Percentiles rank a stretch among this genome's conserved stretches.
phyloP scores from a whole-genome alignment of 148 eudicot species.

The Dianthus caryophyllus region DNA sequence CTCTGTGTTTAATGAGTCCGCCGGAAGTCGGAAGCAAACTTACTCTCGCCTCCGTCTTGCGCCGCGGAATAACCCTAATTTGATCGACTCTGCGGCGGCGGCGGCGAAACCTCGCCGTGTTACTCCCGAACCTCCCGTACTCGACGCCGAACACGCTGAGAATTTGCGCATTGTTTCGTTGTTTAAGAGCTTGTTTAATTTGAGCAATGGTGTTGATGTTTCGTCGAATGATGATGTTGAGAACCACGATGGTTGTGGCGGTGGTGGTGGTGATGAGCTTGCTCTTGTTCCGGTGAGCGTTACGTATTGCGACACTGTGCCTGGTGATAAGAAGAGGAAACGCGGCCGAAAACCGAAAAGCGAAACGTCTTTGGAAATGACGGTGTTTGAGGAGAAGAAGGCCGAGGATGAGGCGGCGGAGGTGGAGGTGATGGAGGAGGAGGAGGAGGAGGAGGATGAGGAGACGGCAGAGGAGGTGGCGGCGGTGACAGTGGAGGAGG shows the following conservation, averaged over 20 bases:
- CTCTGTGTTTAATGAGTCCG: slow-evolving; percentile 83
- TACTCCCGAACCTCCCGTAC: neutral
- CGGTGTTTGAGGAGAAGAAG: slow-evolving; percentile 22
- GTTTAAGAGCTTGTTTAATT: slow-evolving; percentile 44
- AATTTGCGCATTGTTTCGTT: slow-evolving; percentile 46
- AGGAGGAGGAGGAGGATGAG: slow-evolving; percentile 24
- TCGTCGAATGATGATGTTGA: neutral
- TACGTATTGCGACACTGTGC: slow-evolving; percentile 27
- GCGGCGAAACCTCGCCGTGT: slow-evolving; percentile 27
- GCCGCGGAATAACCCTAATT: slow-evolving; percentile 37
- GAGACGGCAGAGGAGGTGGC: slow-evolving; percentile 23
- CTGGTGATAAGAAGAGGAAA: slow-evolving; percentile 37
- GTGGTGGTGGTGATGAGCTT: neutral
- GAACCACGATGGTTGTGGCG: neutral
- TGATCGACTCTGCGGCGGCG: too few species aligned
- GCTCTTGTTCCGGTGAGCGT: slow-evolving; percentile 37
- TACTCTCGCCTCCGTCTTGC: slow-evolving; percentile 86
- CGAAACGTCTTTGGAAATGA: slow-evolving; percentile 15
- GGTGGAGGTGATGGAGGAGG: slow-evolving; percentile 20
- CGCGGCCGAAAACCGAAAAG: slow-evolving; percentile 44
- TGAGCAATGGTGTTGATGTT: neutral
- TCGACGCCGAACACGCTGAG: slow-evolving; percentile 49
- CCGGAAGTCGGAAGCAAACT: slow-evolving; percentile 87
- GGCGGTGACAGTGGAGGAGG: slow-evolving; percentile 24
- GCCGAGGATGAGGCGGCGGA: slow-evolving; percentile 29